phyloP scores from a whole-genome alignment of 1,284 basidiomycete species.

The Agaricales sp. region DNA sequence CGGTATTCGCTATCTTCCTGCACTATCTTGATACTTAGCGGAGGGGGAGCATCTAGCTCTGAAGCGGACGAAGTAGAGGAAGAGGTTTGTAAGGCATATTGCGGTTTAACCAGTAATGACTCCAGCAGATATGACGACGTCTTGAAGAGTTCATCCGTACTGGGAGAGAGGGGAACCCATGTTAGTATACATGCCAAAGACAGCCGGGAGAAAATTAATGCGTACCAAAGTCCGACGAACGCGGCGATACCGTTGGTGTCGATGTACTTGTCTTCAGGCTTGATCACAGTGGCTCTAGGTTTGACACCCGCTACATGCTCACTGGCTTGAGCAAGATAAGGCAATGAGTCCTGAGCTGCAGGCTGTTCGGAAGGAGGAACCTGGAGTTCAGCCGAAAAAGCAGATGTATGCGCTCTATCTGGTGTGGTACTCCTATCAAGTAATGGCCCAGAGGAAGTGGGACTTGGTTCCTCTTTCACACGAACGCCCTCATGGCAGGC shows the following conservation, averaged over 20 bases:
- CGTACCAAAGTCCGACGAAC: constrained; percentile 54
- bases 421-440: constrained; percentile 55
- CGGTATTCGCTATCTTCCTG: background rate
- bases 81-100: too few relatives aligned
- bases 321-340: constrained; percentile 1
- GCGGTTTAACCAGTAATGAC: constrained; percentile 30
- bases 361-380: background rate
- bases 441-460: constrained; percentile 42
- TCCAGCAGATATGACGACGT: constrained; percentile 60
- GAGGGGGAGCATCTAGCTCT: constrained; percentile 17
- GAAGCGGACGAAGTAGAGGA: too few relatives aligned
- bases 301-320: background rate
- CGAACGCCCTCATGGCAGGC: too few relatives aligned
- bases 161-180: constrained; percentile 16
- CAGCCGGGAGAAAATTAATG: constrained; percentile 7
- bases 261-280: constrained; percentile 48
- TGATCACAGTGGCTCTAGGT: too few relatives aligned
- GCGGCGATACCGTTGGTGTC: constrained; percentile 54
- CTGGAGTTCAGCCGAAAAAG: background rate
- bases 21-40: constrained; percentile 20
- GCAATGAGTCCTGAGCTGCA: background rate
- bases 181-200: background rate
- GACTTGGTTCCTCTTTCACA: too few relatives aligned
- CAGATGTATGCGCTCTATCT: constrained; percentile 15
- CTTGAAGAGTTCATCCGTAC: constrained; percentile 66